A percentile compares a stretch with the other conserved stretches of the same genome.
Conservation (phyloP, 495 filamentous ascomycete genomes). For the Aspergillus heteromorphus region DNA sequence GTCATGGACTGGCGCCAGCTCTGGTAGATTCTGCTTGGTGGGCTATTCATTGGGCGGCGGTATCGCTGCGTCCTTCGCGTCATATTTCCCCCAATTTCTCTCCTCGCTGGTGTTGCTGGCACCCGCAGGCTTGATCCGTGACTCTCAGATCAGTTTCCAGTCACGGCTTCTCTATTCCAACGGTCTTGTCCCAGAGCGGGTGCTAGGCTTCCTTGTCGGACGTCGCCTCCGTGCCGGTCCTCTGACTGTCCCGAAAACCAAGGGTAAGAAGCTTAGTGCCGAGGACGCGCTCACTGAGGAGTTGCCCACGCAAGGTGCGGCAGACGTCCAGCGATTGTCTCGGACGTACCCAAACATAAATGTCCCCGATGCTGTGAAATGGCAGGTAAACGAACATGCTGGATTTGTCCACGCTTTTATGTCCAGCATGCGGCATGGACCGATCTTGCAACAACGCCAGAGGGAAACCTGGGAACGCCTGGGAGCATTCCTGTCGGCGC, state of each 20-base stretch:
- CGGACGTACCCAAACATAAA: constrained; percentile 40
- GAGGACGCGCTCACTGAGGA: constrained; percentile 36
- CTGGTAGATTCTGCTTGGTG: constrained; percentile 59
- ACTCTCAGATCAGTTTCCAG: constrained; percentile 54
- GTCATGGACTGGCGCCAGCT: constrained; percentile 55
- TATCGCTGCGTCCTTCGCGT: constrained; percentile 68
- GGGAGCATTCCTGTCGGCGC: constrained; percentile 42
- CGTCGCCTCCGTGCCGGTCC: constrained; percentile 48
- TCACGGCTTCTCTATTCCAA: constrained; percentile 57
- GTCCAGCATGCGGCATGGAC: constrained; percentile 52
- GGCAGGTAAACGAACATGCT: constrained; percentile 51
- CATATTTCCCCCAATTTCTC: constrained; percentile 62
- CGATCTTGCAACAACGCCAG: constrained; percentile 44
- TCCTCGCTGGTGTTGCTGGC: constrained; percentile 67
- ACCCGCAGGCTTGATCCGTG: constrained; percentile 65
- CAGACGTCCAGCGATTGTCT: constrained; percentile 38
- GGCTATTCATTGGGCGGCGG: constrained; percentile 86
- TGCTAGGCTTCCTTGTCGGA: constrained; percentile 49
- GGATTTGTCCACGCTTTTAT: constrained; percentile 56
- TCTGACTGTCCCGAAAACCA: constrained; percentile 31
- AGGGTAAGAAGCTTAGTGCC: constrained; percentile 27
- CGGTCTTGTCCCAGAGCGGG: constrained; percentile 51
- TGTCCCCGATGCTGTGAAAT: constrained; percentile 41
- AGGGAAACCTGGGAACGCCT: constrained; percentile 53
- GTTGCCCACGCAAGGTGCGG: constrained; percentile 28